Percentiles rank a stretch among this genome's conserved stretches.
phyloP scores from a whole-genome alignment of 2,329 filamentous ascomycete genomes.

The Hortaea sp. region DNA sequence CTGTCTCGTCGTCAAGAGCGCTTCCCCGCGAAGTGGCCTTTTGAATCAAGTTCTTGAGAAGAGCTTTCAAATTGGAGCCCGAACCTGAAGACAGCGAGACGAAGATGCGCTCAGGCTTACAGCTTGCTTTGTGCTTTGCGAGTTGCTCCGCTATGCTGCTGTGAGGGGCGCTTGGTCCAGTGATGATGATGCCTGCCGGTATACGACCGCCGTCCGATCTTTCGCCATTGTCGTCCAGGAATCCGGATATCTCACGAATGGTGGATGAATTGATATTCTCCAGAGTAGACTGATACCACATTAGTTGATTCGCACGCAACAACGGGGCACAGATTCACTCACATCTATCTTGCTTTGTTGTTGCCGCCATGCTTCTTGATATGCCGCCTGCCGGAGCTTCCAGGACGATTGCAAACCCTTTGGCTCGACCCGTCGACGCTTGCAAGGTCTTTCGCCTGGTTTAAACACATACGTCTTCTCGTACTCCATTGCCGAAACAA shows the following conservation, averaged over 20 bases:
- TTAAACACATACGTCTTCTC: constrained; percentile 39
- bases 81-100: constrained; percentile 61
- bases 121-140: constrained; percentile 29
- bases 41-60: constrained; percentile 63
- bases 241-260: constrained; percentile 28
- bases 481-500: constrained; percentile 32
- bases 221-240: constrained; percentile 25
- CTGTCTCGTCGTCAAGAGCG: constrained; percentile 40
- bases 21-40: constrained; percentile 45
- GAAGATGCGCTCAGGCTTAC: constrained; percentile 42
- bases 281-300: constrained; percentile 18
- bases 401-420: constrained; percentile 27
- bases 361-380: constrained; percentile 52
- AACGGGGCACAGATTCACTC: background rate
- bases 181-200: constrained; percentile 24
- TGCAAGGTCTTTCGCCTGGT: constrained; percentile 28
- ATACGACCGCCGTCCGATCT: constrained; percentile 5
- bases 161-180: constrained; percentile 68
- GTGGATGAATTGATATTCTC: constrained; percentile 30
- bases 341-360: constrained; percentile 37
- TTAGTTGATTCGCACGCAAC: background rate
- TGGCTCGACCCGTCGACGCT: constrained; percentile 28
- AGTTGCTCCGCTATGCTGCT: constrained; percentile 64
- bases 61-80: constrained; percentile 61
- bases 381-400: constrained; percentile 48